These are phyloP conservation scores for Cornus florida DNA, from an alignment of 148 eudicot species.

Conservation along the genomic window DNA sequence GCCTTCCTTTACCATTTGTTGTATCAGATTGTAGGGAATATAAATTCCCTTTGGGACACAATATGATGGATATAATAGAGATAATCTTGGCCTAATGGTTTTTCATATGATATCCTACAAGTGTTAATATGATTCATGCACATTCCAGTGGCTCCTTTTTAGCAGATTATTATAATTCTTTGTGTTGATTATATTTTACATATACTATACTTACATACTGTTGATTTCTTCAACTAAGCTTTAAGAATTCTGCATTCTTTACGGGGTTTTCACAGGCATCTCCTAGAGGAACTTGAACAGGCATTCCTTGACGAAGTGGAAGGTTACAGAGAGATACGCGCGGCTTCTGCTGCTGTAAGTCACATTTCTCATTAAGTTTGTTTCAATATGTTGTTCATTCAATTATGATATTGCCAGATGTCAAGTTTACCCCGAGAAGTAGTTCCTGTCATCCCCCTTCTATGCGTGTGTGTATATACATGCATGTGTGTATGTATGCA, in stretches of 20 bases:
- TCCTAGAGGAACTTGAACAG: constrained; percentile 80
- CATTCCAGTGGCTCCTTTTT: background rate
- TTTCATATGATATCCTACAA: background rate
- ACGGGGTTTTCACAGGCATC: constrained; percentile 65
- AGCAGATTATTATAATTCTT: background rate
- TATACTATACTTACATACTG: background rate
- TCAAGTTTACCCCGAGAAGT: background rate
- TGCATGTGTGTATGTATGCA: background rate
- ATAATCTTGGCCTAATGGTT: background rate
- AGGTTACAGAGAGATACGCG: constrained; percentile 69
- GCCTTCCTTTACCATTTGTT: background rate
- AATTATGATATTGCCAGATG: background rate
- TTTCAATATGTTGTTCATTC: background rate
- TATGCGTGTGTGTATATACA: background rate
- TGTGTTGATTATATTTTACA: background rate
- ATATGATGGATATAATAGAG: background rate
- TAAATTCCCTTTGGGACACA: background rate
- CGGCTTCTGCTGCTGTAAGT: constrained; percentile 87
- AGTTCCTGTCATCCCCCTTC: background rate
- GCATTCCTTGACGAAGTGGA: constrained; percentile 80
- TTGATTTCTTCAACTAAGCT: background rate
- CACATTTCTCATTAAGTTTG: constrained; percentile 2
- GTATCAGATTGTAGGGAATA: background rate
- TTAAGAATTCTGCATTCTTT: background rate
- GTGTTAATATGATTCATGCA: background rate